phyloP scores from a whole-genome alignment of 169 alveolate genomes.

The Ichthyophthirius multifiliis region DNA sequence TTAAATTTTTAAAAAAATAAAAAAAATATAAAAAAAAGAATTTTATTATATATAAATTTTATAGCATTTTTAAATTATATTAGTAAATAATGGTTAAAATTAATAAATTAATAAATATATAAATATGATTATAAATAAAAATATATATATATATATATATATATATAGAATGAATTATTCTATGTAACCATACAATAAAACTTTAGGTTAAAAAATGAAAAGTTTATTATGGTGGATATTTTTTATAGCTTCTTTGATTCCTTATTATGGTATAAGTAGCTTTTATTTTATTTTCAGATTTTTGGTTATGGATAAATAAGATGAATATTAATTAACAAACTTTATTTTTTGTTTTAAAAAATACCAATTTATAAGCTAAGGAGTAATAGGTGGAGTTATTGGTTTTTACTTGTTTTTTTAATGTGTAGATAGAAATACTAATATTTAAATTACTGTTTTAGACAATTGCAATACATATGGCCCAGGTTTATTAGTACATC shows the following conservation, averaged over 20 bases:
- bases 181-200: neutral
- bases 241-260: neutral
- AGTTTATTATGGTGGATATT: neutral
- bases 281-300: neutral
- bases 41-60: too few species aligned
- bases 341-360: neutral
- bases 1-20: too few species aligned
- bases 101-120: too few species aligned
- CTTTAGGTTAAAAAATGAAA: neutral
- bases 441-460: neutral
- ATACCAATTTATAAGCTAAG: neutral
- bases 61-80: too few species aligned
- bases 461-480: neutral
- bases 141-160: too few species aligned
- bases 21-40: too few species aligned
- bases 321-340: constrained; percentile 3
- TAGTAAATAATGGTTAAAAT: too few species aligned
- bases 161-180: neutral
- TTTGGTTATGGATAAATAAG: neutral
- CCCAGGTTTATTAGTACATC: neutral
- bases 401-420: neutral
- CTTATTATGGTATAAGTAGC: neutral
- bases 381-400: neutral
- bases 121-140: too few species aligned
- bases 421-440: neutral